Conservation (phyloP, 1,284 basidiomycete genomes). For the Tranzscheliella williamsii region DNA sequence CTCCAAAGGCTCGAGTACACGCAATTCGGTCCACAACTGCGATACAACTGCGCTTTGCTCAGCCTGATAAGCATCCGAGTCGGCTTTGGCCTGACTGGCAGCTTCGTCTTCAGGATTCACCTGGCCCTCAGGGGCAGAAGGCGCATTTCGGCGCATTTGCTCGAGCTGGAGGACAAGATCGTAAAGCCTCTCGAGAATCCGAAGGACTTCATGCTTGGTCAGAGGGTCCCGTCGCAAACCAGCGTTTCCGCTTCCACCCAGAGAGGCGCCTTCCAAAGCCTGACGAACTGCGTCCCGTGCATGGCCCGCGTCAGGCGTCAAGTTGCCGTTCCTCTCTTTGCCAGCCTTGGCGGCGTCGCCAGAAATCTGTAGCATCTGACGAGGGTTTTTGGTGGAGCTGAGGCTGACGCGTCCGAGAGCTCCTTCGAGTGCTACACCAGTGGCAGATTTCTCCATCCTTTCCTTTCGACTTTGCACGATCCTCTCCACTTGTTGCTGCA, state of each 20-base stretch:
- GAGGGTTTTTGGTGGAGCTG: slow-evolving; percentile 86
- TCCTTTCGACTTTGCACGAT: slow-evolving; percentile 89
- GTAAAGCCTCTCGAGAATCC: slow-evolving; percentile 82
- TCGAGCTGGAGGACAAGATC: slow-evolving; percentile 83
- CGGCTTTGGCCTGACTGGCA: slow-evolving; percentile 11
- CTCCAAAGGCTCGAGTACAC: slow-evolving; percentile 87
- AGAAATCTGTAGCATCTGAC: slow-evolving; percentile 89
- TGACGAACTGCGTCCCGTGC: slow-evolving; percentile 49
- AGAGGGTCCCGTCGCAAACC: slow-evolving; percentile 65
- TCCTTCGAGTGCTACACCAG: slow-evolving; percentile 72
- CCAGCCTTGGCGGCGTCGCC: slow-evolving; percentile 34
- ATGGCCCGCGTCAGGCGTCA: slow-evolving; percentile 23
- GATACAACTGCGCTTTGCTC: slow-evolving; percentile 39
- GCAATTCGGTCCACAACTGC: slow-evolving; percentile 75
- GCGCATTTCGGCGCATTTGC: slow-evolving; percentile 79
- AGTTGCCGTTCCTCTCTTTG: slow-evolving; percentile 12
- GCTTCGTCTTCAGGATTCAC: slow-evolving; percentile 62
- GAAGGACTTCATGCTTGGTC: slow-evolving; percentile 75
- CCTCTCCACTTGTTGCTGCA: slow-evolving; percentile 95
- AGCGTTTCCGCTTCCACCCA: slow-evolving; percentile 65
- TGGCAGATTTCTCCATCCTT: slow-evolving; percentile 60
- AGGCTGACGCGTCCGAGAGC: slow-evolving; percentile 92
- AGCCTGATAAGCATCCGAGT: slow-evolving; percentile 21
- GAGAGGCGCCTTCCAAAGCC: slow-evolving; percentile 51
- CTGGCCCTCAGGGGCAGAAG: slow-evolving; percentile 61